Percentiles rank a stretch among this genome's conserved stretches.
Conservation (phyloP, 2,329 filamentous ascomycete species). For the Nemania serpens region DNA sequence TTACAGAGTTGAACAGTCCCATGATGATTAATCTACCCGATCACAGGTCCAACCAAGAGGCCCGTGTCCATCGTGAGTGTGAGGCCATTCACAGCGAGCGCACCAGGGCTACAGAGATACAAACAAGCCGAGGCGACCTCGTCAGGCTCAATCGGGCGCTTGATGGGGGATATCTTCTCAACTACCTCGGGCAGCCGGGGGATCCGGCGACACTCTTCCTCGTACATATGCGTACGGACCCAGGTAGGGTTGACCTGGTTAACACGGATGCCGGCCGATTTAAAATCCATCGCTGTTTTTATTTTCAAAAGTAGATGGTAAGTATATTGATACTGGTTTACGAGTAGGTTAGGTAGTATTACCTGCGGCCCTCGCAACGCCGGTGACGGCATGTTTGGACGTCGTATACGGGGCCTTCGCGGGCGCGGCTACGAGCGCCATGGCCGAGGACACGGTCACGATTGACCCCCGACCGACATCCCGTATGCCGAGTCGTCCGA, state of each 20-base stretch:
- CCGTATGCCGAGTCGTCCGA: constrained; percentile 26
- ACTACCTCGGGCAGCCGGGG: constrained; percentile 20
- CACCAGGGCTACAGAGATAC: constrained; percentile 30
- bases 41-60: neutral
- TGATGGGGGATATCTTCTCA: constrained; percentile 20
- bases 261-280: constrained; percentile 24
- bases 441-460: constrained; percentile 38
- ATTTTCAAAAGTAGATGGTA: neutral
- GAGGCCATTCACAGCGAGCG: constrained; percentile 27
- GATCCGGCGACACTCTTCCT: constrained; percentile 26
- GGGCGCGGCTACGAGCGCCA: constrained; percentile 30
- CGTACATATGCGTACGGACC: constrained; percentile 31
- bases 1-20: no score
- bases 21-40: no score
- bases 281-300: constrained; percentile 29
- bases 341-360: no score
- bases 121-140: constrained; percentile 32
- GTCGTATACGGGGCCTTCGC: constrained; percentile 32
- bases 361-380: constrained; percentile 32
- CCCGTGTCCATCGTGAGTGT: constrained; percentile 28
- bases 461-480: constrained; percentile 38
- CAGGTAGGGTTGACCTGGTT: constrained; percentile 31
- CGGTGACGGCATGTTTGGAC: constrained; percentile 37
- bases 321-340: no score
- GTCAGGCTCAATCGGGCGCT: constrained; percentile 31